phyloP scores from a whole-genome alignment of 495 filamentous ascomycete species.

The Cryomyces minteri region DNA sequence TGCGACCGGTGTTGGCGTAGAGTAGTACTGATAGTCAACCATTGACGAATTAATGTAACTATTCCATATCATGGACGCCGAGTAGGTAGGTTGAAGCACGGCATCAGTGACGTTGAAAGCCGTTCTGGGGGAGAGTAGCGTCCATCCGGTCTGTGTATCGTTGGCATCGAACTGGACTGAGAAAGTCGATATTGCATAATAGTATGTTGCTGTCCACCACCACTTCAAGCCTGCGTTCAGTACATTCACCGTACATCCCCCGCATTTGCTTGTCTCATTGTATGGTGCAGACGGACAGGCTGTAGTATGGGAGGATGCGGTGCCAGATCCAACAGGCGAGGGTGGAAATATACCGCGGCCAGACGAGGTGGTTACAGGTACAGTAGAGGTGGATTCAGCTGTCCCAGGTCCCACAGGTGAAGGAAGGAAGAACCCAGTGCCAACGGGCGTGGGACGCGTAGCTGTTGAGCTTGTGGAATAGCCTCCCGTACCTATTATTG shows the following conservation, averaged over 20 bases:
- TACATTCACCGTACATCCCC: conserved; percentile 7
- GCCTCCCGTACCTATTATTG: no score
- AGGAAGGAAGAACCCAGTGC: no score
- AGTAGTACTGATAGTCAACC: conserved; percentile 5
- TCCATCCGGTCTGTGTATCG: neutral
- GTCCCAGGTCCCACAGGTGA: no score
- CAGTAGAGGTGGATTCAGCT: no score
- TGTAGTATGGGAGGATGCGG: no score
- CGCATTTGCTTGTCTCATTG: neutral
- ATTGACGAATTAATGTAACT: conserved; percentile 3
- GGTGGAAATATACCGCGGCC: no score
- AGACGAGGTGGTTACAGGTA: no score
- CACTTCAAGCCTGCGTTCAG: conserved; percentile 7
- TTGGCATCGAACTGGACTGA: neutral
- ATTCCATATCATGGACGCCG: neutral
- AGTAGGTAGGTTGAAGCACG: conserved; percentile 3
- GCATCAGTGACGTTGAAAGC: conserved; percentile 14
- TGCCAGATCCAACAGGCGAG: no score
- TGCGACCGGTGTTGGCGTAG: conserved; percentile 11
- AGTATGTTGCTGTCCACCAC: conserved; percentile 7
- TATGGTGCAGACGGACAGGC: no score
- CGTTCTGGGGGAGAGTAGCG: neutral
- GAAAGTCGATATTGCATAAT: neutral
- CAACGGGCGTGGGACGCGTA: no score
- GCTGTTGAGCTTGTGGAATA: no score